Conservation (phyloP, 805 yeast species). For the Monosporozyma siamensis region DNA sequence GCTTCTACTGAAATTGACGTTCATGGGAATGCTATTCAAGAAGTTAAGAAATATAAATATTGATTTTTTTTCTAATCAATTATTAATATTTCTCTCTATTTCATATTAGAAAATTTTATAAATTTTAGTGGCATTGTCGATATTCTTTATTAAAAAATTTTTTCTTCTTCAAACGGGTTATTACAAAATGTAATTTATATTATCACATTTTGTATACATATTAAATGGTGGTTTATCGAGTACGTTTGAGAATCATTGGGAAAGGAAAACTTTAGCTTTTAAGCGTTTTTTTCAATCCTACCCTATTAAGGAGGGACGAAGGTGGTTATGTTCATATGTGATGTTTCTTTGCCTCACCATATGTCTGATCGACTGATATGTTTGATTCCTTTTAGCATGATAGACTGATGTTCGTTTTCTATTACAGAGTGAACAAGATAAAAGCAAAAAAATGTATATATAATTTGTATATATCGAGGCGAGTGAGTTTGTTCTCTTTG, state of each 20-base stretch:
- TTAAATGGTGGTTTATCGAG: background rate
- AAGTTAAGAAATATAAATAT: constrained; percentile 28
- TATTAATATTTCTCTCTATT: background rate
- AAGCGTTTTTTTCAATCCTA: constrained; percentile 5
- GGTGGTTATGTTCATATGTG: constrained; percentile 11
- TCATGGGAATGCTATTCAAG: constrained; percentile 26
- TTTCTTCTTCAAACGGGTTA: constrained; percentile 3
- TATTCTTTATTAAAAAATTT: constrained; percentile 6
- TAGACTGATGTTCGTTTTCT: constrained; percentile 1
- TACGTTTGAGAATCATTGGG: constrained; percentile 9
- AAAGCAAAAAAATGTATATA: too few species aligned
- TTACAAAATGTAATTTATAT: too few species aligned
- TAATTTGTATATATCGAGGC: background rate
- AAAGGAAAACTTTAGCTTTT: background rate
- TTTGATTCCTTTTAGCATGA: constrained; percentile 26
- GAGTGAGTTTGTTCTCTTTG: too few species aligned
- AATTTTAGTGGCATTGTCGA: constrained; percentile 18
- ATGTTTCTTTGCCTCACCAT: too few species aligned
- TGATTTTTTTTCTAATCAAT: constrained; percentile 9
- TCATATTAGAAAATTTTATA: constrained; percentile 1
- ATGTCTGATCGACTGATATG: constrained; percentile 24
- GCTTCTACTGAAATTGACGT: constrained; percentile 29
- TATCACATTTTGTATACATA: too few species aligned
- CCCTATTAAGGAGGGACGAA: constrained; percentile 30
- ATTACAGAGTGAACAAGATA: background rate